Base-by-base conservation (phyloP, 108 stramenopile genomes). In the Fragilaria crotonensis region DNA sequence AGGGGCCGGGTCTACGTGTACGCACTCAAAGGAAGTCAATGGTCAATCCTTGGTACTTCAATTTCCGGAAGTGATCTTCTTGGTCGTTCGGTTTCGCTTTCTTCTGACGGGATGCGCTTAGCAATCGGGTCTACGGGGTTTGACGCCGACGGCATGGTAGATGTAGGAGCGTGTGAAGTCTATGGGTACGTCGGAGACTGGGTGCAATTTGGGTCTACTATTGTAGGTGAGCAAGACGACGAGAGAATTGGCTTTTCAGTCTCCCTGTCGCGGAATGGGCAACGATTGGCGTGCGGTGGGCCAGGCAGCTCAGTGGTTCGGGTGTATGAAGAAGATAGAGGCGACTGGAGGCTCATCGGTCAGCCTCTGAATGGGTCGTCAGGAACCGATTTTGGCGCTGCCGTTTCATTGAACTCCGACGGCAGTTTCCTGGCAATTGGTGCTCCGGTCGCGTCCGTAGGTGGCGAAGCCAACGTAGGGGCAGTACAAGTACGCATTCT, bases 61-160 rank as follows among this genome's bases (percentile, higher is more conserved):
- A 1, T 52, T 9, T 22, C 18, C 23, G 51, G 51, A 5, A 45
- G 58, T 25, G 25, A 26, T 45, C 21, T 22, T 21, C 21, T 45
- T 59, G 58, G 58, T 41, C 23, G 21, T 4, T 59, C 58, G 17
- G 45, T 45, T 14, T 59, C 58, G 3, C 28, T 59, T 28, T 59
- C 58, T 2, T 23, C 26, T n/a, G 45, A 59, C 23, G 58, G 44
- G 17, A 46, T 28, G 2, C 28, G 21, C 29, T 22, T 59, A 2
- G 58, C 58, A 2, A 27, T 59, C n/a, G 58, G 58, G 11, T 30
- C 28, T 21, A 45, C 45, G 17, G 44, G 36, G 18, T 28, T 11
- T 25, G 45, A 47, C 47, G 58, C 26, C 7, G 51, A 52, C 9
- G 51, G 51, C 1, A 23, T 52, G 3, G 18, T 18, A 28, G 27